Evolutionary conservation across 768 basidiomycete species (phyloP).

Genomic region (Russula sp.): DNA sequence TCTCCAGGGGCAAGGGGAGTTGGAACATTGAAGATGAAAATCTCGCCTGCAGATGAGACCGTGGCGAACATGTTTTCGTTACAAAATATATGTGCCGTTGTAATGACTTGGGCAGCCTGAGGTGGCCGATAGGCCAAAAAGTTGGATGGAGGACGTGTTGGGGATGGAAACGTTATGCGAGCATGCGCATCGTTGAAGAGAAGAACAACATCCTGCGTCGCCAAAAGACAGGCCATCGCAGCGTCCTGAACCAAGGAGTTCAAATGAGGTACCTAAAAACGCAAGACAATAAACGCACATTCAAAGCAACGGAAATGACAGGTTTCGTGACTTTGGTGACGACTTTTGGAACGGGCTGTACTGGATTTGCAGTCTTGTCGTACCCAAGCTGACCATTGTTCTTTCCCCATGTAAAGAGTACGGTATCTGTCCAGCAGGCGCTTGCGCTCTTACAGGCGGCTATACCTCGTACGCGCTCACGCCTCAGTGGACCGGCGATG

Average conservation of each 20-base stretch:
- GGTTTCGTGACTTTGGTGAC: conserved; percentile 72
- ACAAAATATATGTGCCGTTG: conserved; percentile 71
- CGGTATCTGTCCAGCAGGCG: conserved; percentile 73
- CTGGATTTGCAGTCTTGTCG: conserved; percentile 63
- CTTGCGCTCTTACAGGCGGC: conserved; percentile 85
- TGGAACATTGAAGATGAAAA: conserved; percentile 69
- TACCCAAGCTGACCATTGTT: conserved; percentile 93
- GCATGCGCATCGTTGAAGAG: conserved; percentile 71
- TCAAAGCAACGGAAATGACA: conserved; percentile 67
- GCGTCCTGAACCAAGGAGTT: conserved; percentile 48
- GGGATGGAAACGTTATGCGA: conserved; percentile 73
- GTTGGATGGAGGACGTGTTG: conserved; percentile 37
- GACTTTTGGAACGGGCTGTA: conserved; percentile 72
- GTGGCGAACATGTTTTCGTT: conserved; percentile 81
- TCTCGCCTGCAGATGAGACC: conserved; percentile 80
- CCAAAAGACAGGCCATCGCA: conserved; percentile 75
- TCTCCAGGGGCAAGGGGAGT: conserved; percentile 26
- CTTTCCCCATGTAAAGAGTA: conserved; percentile 88
- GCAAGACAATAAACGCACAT: conserved; percentile 40
- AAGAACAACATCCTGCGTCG: conserved; percentile 76
- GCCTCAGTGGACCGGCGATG: conserved; percentile 68
- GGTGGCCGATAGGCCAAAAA: conserved; percentile 70
- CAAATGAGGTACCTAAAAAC: not conserved
- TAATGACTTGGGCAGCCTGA: conserved; percentile 60
- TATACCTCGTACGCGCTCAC: conserved; percentile 71